Base-by-base conservation (phyloP, 1,284 basidiomycete species). In the Trametes versicolor region DNA sequence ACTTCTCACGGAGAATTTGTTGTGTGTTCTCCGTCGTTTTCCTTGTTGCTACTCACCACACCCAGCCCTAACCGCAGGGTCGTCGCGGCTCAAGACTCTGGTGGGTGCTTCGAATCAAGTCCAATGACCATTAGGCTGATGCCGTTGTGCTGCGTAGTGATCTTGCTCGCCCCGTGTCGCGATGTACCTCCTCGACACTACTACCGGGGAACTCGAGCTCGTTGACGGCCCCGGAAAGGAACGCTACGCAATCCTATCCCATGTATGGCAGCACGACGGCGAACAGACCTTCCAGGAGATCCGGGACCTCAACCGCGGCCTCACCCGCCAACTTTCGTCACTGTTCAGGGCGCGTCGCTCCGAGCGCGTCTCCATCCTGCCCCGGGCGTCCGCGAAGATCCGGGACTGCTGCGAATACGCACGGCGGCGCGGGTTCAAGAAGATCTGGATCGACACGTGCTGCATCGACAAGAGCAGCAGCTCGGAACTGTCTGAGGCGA, bases 391-490 rank as follows among this genome's bases (percentile, higher is more conserved):
- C n/a, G 52, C 19, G 9, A 62, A 62, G 17, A 29, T 62, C 47
- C 37, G 54, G 17, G 27, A 56, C 12, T 62, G 54, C 53, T 62
- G 60, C 19, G 60, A 54, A 32, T 55, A 49, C 25, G 60, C 52
- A 17, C 60, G 52, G 9, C 17, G 32, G 13, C 53, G 48, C 13
- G 60, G 60, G 5, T 62, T 48, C 48, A 37, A 47, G 12, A 45
- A 51, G 36, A 17, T 56, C 19, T 62, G 60, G 60, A 49, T 62
- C 15, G 54, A 50, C n/a, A 60, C 55, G 9, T 34, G 27, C 29
- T 62, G 56, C 39, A 55, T 64, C 21, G 60, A 51, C 32, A 60
- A 59, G 34, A 63, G 17, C 21, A 72, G 39, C 43, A 66, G 66
- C 36, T 65, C 41, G 12, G 58, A 54, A 37, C 56, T 60, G 37